phyloP scores from a whole-genome alignment of 2,329 filamentous ascomycete species.

The Ceratocystis ficicola region DNA sequence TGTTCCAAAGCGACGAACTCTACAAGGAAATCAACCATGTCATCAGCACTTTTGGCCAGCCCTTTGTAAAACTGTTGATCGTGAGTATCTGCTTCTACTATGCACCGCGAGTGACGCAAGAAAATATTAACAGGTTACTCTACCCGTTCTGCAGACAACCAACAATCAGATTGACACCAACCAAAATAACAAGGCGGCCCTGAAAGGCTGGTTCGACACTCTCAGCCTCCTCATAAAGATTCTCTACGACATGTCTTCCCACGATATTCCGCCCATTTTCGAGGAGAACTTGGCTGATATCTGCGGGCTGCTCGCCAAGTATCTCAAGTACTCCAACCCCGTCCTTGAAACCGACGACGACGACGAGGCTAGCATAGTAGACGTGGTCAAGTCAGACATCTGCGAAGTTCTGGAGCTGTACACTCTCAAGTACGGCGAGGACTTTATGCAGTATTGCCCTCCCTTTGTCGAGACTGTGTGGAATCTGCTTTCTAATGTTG shows the following conservation, averaged over 20 bases:
- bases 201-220: slow-evolving; percentile 71
- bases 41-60: slow-evolving; percentile 65
- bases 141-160: slow-evolving; percentile 39
- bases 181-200: slow-evolving; percentile 57
- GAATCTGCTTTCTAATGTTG: slow-evolving; percentile 77
- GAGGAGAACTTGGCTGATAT: slow-evolving; percentile 76
- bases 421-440: slow-evolving; percentile 90
- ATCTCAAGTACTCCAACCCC: slow-evolving; percentile 79
- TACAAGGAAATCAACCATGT: slow-evolving; percentile 97
- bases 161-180: slow-evolving; percentile 63
- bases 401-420: slow-evolving; percentile 85
- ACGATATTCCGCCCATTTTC: slow-evolving; percentile 88
- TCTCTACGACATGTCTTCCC: slow-evolving; percentile 91
- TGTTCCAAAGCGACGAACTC: slow-evolving; percentile 84
- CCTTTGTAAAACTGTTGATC: slow-evolving; percentile 69
- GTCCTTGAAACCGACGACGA: slow-evolving; percentile 76
- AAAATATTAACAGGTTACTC: not conserved
- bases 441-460: slow-evolving; percentile 66
- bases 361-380: slow-evolving; percentile 69
- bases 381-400: slow-evolving; percentile 84
- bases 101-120: not conserved
- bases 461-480: slow-evolving; percentile 85
- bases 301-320: slow-evolving; percentile 75
- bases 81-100: slow-evolving; percentile 34
- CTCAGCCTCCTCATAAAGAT: slow-evolving; percentile 84